Evolutionary conservation across 2,329 filamentous ascomycete genomes (phyloP).

Genomic region (Tolypocladium cylindrosporum): DNA sequence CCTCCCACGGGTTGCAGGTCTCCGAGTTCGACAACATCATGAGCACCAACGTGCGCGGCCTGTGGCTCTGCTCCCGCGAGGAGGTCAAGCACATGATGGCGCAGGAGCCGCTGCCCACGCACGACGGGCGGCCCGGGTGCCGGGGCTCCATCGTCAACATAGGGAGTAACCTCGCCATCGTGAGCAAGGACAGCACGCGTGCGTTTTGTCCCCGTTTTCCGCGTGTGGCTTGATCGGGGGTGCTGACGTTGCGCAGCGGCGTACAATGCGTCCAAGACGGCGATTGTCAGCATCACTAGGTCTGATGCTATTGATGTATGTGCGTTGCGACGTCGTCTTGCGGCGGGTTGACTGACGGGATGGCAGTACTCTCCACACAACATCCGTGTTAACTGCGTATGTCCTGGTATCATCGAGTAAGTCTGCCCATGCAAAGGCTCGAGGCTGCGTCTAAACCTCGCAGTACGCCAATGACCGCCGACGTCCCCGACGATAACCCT

Average conservation of each 20-base stretch:
- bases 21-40: slow-evolving; percentile 32
- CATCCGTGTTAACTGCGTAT: slow-evolving; percentile 35
- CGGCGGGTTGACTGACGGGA: not conserved
- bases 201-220: slow-evolving; percentile 6
- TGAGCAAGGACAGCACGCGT: slow-evolving; percentile 30
- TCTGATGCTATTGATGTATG: slow-evolving; percentile 32
- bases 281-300: slow-evolving; percentile 30
- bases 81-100: slow-evolving; percentile 31
- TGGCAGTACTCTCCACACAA: slow-evolving; percentile 30
- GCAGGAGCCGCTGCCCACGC: slow-evolving; percentile 29
- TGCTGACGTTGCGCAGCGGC: slow-evolving; percentile 18
- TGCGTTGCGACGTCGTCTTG: slow-evolving; percentile 11
- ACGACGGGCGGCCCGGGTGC: slow-evolving; percentile 26
- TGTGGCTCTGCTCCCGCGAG: slow-evolving; percentile 32
- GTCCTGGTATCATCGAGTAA: slow-evolving; percentile 28
- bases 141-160: slow-evolving; percentile 35
- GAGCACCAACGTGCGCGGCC: slow-evolving; percentile 31
- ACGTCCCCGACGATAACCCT: slow-evolving; percentile 21
- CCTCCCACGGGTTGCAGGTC: slow-evolving; percentile 22
- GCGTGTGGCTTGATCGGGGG: too few relatives aligned
- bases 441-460: not conserved
- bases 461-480: slow-evolving; percentile 31
- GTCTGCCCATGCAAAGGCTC: slow-evolving; percentile 6
- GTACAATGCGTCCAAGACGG: slow-evolving; percentile 35
- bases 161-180: slow-evolving; percentile 30